Percentiles rank a stretch among this genome's conserved stretches.
phyloP scores from a whole-genome alignment of 805 yeast species.

The Barnettozyma salicaria region DNA sequence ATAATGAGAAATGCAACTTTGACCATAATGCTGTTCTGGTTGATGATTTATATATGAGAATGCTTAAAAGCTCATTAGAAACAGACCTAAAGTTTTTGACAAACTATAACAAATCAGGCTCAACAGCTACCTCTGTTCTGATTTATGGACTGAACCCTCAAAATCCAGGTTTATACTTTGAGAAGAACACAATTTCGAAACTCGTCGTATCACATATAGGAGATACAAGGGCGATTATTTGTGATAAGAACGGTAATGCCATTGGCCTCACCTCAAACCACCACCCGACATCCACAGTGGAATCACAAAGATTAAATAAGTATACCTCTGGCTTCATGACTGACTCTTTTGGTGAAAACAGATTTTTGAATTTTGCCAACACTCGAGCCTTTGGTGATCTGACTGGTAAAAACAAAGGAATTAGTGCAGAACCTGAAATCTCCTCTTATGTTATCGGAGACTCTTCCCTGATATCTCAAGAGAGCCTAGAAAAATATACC shows the following conservation, averaged over 20 bases:
- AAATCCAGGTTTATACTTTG: constrained; percentile 34
- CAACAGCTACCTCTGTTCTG: constrained; percentile 66
- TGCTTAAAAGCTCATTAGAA: constrained; percentile 58
- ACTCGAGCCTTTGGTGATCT: constrained; percentile 93
- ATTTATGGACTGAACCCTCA: constrained; percentile 39
- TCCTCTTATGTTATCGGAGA: constrained; percentile 65
- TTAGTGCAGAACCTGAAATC: constrained; percentile 90
- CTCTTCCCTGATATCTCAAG: constrained; percentile 32
- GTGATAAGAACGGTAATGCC: constrained; percentile 76
- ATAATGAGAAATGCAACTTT: constrained; percentile 14
- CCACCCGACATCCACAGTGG: constrained; percentile 81
- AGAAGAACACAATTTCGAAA: constrained; percentile 58
- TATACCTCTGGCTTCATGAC: constrained; percentile 60
- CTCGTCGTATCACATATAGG: constrained; percentile 86
- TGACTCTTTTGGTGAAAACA: constrained; percentile 89
- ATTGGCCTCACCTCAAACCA: constrained; percentile 75
- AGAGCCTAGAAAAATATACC: constrained; percentile 19
- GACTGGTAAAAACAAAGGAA: constrained; percentile 73
- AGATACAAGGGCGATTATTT: constrained; percentile 81
- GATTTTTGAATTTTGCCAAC: constrained; percentile 78
- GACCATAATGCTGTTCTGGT: constrained; percentile 15
- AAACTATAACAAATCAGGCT: constrained; percentile 38
- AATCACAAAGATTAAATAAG: constrained; percentile 62
- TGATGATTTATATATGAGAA: constrained; percentile 56
- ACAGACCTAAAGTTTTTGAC: constrained; percentile 58